Percentiles rank a stretch among this genome's conserved stretches.
These are phyloP conservation scores for Hericium rajendrae DNA, from an alignment of 768 basidiomycete genomes.

Conservation along the genomic window DNA sequence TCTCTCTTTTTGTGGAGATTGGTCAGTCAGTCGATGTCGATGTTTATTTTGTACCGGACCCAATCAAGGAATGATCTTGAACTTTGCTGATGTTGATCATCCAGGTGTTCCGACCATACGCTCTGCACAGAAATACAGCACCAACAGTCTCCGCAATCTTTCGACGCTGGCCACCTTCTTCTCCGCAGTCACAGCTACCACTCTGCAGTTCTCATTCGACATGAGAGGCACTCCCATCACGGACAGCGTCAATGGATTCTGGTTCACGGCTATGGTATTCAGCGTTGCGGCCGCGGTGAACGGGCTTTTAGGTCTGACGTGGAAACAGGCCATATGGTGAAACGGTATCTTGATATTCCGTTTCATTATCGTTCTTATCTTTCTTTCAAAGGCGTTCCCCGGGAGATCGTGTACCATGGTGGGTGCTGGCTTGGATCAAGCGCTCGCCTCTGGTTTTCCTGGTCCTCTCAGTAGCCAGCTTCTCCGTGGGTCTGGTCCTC, in stretches of 20 bases:
- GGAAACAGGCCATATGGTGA: constrained; percentile 80
- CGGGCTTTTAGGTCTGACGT: constrained; percentile 62
- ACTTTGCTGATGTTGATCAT: too few relatives aligned
- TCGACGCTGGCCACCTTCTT: constrained; percentile 76
- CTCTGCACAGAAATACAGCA: constrained; percentile 65
- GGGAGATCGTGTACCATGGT: constrained; percentile 72
- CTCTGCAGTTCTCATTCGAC: constrained; percentile 57
- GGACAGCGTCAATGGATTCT: constrained; percentile 58
- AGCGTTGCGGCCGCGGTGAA: constrained; percentile 72
- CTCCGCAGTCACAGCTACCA: constrained; percentile 65
- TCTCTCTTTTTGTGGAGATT: constrained; percentile 68
- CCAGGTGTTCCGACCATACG: constrained; percentile 68
- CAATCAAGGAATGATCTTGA: neutral
- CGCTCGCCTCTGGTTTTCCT: constrained; percentile 75
- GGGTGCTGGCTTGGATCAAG: constrained; percentile 84
- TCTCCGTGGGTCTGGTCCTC: constrained; percentile 67
- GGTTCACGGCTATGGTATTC: constrained; percentile 70
- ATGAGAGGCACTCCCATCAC: constrained; percentile 28
- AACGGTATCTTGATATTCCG: constrained; percentile 18
- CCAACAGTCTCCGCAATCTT: constrained; percentile 58
- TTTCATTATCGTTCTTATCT: constrained; percentile 1
- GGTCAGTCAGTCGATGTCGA: constrained; percentile 31
- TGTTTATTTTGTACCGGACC: neutral
- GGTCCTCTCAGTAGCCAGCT: constrained; percentile 75
- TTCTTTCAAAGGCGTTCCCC: constrained; percentile 49